phyloP scores from a whole-genome alignment of 2,329 filamentous ascomycete species.

The Fusarium sp. region DNA sequence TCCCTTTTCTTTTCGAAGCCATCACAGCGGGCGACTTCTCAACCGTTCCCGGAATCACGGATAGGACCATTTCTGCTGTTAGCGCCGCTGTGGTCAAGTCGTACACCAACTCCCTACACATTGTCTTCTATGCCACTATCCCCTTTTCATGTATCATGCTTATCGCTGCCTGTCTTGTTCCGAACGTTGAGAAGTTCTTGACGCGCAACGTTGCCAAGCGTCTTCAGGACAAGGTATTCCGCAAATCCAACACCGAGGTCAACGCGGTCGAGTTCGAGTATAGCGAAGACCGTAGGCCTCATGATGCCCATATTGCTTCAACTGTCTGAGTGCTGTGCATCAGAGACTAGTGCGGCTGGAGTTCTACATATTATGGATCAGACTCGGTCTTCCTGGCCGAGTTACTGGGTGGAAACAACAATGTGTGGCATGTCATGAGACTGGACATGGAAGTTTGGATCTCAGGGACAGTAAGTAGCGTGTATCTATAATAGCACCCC shows the following conservation, averaged over 20 bases:
- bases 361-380: not conserved
- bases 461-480: not conserved
- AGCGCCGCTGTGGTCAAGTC: conserved; percentile 55
- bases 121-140: conserved; percentile 60
- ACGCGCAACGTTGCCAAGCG: conserved; percentile 62
- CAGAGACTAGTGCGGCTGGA: not conserved
- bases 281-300: not conserved
- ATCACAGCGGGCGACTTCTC: conserved; percentile 52
- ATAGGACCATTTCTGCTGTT: conserved; percentile 54
- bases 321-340: not conserved
- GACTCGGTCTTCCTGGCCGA: not conserved
- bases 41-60: conserved; percentile 54
- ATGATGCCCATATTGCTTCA: not conserved
- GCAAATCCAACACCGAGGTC: conserved; percentile 19
- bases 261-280: conserved; percentile 10
- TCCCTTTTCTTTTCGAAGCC: conserved; percentile 54
- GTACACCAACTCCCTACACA: conserved; percentile 61
- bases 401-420: not conserved
- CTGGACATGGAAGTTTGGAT: not conserved
- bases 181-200: conserved; percentile 61
- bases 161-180: conserved; percentile 55
- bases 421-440: conserved; percentile 1
- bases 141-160: conserved; percentile 59
- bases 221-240: conserved; percentile 50
- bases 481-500: not conserved